These are phyloP conservation scores for Vachellia collinsii DNA, from an alignment of 306 rosid species.

Conservation along the genomic window DNA sequence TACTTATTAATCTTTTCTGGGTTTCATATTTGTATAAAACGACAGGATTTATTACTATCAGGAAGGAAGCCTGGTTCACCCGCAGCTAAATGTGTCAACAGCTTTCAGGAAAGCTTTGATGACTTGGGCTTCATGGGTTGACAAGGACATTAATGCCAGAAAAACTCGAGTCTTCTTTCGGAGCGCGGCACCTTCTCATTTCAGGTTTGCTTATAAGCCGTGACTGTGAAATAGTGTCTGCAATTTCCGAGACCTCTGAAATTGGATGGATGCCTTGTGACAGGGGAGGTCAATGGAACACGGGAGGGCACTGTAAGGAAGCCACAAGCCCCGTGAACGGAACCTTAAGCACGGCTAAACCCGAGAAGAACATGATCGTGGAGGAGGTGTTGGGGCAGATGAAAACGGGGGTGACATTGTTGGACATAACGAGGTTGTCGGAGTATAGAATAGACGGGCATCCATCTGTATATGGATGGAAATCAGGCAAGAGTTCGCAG, in stretches of 20 bases:
- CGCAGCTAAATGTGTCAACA: conserved; percentile 62
- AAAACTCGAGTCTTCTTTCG: conserved; percentile 85
- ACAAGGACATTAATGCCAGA: conserved; percentile 59
- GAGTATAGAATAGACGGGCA: conserved; percentile 80
- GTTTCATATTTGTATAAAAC: not conserved
- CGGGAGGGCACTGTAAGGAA: conserved; percentile 89
- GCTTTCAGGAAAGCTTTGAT: conserved; percentile 78
- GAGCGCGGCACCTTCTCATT: conserved; percentile 90
- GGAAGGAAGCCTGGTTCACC: conserved; percentile 81
- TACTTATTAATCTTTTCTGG: not conserved
- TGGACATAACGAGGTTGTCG: conserved; percentile 79
- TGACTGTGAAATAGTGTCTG: not conserved
- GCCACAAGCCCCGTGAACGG: conserved; percentile 63
- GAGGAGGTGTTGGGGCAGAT: conserved; percentile 68
- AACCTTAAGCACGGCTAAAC: conserved; percentile 35
- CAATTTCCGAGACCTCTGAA: not conserved
- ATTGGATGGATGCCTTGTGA: conserved; percentile 31
- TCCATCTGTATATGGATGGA: conserved; percentile 79
- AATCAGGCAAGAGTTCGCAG: conserved; percentile 39
- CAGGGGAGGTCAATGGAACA: conserved; percentile 92
- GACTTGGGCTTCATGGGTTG: conserved; percentile 92
- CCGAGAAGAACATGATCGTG: conserved; percentile 63
- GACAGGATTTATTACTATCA: conserved; percentile 85
- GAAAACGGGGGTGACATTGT: conserved; percentile 74
- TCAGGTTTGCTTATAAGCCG: conserved; percentile 61